Conservation (phyloP, 2,329 filamentous ascomycete species). For the Talaromyces atroroseus region DNA sequence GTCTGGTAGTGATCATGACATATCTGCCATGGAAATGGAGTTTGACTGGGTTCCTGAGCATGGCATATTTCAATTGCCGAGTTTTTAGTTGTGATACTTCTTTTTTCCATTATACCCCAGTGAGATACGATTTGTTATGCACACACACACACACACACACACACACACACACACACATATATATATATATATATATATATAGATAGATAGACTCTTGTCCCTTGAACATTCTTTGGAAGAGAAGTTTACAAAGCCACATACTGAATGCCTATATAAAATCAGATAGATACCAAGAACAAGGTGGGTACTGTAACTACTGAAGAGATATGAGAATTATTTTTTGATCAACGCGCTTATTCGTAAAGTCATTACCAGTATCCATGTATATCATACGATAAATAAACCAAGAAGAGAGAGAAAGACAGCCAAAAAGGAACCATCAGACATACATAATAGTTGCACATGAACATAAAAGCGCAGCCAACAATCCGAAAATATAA, state of each 20-base stretch:
- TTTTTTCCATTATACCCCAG: not conserved
- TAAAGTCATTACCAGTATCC: too few species aligned
- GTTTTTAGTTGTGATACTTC: not conserved
- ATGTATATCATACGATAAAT: not conserved
- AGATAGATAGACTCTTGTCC: not conserved
- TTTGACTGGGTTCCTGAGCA: conserved; percentile 15
- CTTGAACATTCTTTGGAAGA: not conserved
- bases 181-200: too few species aligned
- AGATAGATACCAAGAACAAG: not conserved
- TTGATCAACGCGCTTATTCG: not conserved
- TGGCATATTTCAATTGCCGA: conserved; percentile 13
- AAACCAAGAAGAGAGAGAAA: not conserved
- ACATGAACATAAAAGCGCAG: not conserved
- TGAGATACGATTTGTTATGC: not conserved
- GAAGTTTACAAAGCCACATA: not conserved
- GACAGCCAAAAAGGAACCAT: not conserved
- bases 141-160: not conserved
- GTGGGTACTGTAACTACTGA: not conserved
- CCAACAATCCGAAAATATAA: not conserved
- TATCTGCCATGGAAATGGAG: conserved; percentile 13
- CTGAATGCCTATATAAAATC: too few species aligned
- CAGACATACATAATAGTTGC: not conserved
- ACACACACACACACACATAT: not conserved
- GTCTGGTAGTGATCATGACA: not conserved
- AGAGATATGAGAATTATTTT: not conserved